These are phyloP conservation scores for Rhodotorula sp. DNA, from an alignment of 1,284 basidiomycete genomes.

Conservation along the genomic window DNA sequence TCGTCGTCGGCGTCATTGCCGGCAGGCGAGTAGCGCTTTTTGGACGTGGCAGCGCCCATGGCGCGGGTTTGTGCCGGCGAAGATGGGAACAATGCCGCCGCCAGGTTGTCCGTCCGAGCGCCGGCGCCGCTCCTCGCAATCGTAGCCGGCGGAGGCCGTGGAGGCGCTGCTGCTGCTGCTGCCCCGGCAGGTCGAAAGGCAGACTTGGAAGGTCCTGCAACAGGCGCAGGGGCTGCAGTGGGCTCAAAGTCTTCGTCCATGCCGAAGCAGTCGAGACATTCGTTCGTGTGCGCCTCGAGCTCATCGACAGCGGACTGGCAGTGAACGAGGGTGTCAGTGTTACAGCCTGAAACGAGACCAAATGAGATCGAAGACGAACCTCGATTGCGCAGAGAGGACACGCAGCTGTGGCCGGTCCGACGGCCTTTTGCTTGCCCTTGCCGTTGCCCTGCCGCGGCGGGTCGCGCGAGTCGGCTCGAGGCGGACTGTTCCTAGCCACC, in stretches of 20 bases:
- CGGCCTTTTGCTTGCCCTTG: background rate
- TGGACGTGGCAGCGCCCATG: background rate
- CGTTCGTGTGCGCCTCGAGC: background rate
- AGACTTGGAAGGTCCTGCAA: background rate
- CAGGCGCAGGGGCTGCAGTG: background rate
- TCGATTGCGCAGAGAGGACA: slow-evolving; percentile 1
- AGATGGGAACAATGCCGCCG: slow-evolving; percentile 1
- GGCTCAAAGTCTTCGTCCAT: background rate
- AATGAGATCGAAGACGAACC: background rate
- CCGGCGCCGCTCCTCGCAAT: background rate
- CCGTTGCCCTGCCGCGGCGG: background rate
- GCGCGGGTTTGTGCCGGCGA: background rate
- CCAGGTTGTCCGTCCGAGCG: background rate
- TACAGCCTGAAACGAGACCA: too few relatives aligned
- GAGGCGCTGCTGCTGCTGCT: too few relatives aligned
- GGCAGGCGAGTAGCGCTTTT: background rate
- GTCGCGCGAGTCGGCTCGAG: background rate
- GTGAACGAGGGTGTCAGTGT: too few relatives aligned
- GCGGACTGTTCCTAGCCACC: background rate
- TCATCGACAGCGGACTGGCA: background rate
- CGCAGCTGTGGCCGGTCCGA: background rate
- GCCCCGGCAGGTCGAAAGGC: slow-evolving; percentile 9
- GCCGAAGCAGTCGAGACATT: slow-evolving; percentile 2
- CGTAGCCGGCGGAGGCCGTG: background rate
- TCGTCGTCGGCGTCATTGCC: background rate